Evolutionary conservation across 306 rosid genomes (phyloP), one percentile per base, ranked within the genome.

Genomic region (Senna siamea): DNA sequence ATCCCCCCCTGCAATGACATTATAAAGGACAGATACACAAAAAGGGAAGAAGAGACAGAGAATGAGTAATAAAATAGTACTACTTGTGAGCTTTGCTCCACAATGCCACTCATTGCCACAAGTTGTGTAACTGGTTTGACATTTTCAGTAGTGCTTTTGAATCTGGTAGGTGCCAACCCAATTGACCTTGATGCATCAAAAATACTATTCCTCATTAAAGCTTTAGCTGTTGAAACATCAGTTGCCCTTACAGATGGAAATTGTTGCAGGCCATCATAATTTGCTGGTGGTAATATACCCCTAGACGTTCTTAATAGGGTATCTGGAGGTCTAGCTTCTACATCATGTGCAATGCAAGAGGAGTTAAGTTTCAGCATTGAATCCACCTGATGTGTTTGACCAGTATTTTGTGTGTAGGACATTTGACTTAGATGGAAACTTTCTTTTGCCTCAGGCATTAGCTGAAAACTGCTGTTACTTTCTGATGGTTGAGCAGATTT

Each of bases 241-340:
- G 40, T 59, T 44, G 59, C 75, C 70, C 84, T 80, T 32, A 44
- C 40, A 30, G 80, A 65, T 32, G 87, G 30, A 15, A 32, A 55
- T 76, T 78, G 77, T 54, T 75, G 83, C 19, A 18, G 43, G 56
- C 75, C 81, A 23, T 41, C 73, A 71, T 35, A 40, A 69, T 75
- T 62, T 84, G 79, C 73, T 20, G 79, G 83, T 65, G 89, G 77
- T 78, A 84, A 66, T 55, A 67, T 46, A 13, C 77, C 57, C 19
- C 66, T 46, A 23, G 85, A 76, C 28, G 66, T 47, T 35, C 56
- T 84, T 44, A 76, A 53, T 61, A 20, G 56, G 62, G 40, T 71
- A 72, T 68, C 78, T 0, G 87, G 79, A 78, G 88, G 83, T 78
- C 79, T 81, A 69, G 56, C 65, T 80, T 81, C 72, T 28, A 80